Percentiles rank a stretch among this genome's conserved stretches.
Evolutionary conservation across 805 yeast genomes (phyloP).

Genomic region (Scheffersomyces lignosus): DNA sequence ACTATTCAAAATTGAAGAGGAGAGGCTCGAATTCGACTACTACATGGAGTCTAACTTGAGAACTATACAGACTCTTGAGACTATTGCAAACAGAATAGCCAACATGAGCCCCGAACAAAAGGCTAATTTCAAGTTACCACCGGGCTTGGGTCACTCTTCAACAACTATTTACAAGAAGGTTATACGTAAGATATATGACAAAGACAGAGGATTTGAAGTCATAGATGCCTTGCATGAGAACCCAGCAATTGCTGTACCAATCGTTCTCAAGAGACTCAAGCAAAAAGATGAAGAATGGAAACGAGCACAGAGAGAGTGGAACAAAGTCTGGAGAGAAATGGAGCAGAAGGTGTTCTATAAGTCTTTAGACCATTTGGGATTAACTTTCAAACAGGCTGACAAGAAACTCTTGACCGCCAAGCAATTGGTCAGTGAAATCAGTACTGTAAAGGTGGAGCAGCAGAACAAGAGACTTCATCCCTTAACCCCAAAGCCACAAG

Average conservation of each 20-base stretch:
- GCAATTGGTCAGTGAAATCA: slow-evolving; percentile 85
- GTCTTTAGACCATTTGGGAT: slow-evolving; percentile 91
- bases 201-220: slow-evolving; percentile 93
- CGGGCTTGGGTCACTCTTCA: slow-evolving; percentile 91
- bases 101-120: slow-evolving; percentile 92
- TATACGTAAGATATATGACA: slow-evolving; percentile 87
- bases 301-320: slow-evolving; percentile 97
- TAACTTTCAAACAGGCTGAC: slow-evolving; percentile 95
- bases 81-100: slow-evolving; percentile 90
- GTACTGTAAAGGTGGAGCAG: slow-evolving; percentile 90
- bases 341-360: slow-evolving; percentile 94
- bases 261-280: slow-evolving; percentile 86
- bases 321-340: slow-evolving; percentile 97
- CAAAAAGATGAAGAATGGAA: slow-evolving; percentile 99
- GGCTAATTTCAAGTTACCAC: slow-evolving; percentile 80
- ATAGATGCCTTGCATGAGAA: slow-evolving; percentile 93
- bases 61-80: slow-evolving; percentile 93
- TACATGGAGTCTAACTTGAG: slow-evolving; percentile 93
- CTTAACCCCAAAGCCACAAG: slow-evolving; percentile 81
- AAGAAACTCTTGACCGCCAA: slow-evolving; percentile 88
- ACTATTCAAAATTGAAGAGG: slow-evolving; percentile 94
- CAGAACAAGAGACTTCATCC: slow-evolving; percentile 84
- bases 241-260: slow-evolving; percentile 94
- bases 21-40: slow-evolving; percentile 94
- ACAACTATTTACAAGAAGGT: slow-evolving; percentile 91